Conservation (phyloP, 371 early-diverging fungal genomes). For the Lichtheimia ornata region DNA sequence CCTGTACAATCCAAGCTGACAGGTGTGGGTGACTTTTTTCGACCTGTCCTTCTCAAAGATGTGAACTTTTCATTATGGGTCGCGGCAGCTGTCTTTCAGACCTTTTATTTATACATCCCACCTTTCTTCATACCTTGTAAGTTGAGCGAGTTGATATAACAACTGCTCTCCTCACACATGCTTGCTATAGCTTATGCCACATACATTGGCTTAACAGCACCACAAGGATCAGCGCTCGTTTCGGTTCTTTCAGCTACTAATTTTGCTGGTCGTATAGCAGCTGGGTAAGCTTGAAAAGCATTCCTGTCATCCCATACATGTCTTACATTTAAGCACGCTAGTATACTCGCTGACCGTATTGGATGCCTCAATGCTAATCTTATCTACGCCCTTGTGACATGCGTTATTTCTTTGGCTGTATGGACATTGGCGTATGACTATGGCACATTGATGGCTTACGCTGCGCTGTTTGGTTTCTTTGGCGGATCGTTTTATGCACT, state of each 20-base stretch:
- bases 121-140: conserved; percentile 38
- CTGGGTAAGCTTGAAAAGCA: conserved; percentile 29
- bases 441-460: conserved; percentile 18
- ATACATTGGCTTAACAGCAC: conserved; percentile 23
- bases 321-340: background rate
- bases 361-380: conserved; percentile 16
- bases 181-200: conserved; percentile 27
- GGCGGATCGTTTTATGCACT: conserved; percentile 23
- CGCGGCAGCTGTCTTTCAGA: conserved; percentile 27
- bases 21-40: conserved; percentile 27
- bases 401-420: background rate
- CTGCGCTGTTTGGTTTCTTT: conserved; percentile 23
- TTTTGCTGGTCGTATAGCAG: conserved; percentile 32
- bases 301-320: background rate
- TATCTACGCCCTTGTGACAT: conserved; percentile 9
- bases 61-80: conserved; percentile 38
- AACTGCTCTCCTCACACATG: background rate
- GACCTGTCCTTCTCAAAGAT: conserved; percentile 30
- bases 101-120: conserved; percentile 33
- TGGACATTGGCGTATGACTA: conserved; percentile 23
- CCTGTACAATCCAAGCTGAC: background rate
- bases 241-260: conserved; percentile 35
- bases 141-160: background rate
- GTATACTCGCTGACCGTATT: conserved; percentile 13
- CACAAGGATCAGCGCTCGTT: conserved; percentile 35